Evolutionary conservation across 108 stramenopile species (phyloP), one percentile per base, ranked within the genome.

Genomic region (Nitzschia palea): DNA sequence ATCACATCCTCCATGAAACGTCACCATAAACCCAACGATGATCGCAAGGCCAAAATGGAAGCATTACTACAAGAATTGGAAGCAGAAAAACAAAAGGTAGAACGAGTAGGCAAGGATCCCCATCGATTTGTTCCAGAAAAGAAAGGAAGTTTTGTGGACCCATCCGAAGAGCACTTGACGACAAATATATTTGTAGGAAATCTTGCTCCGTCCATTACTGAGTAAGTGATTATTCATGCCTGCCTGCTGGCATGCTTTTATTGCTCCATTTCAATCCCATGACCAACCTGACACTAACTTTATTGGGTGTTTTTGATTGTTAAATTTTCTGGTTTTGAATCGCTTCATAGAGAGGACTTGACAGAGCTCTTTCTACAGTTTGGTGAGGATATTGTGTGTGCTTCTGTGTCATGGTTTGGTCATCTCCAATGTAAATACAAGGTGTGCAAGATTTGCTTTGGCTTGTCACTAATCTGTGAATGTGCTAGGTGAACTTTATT

Each of bases 141-240:
- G 68, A 76, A 78, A 58, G 92, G 92, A 43, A 86, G 85, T 48
- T 90, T 81, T 66, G 86, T 87, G 0, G 73, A 85, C 36, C 87
- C 89, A 2, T 85, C 76, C 4, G 82, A 87, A 65, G 92, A 93
- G 55, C 77, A 85, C 43, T 65, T 87, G 55, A 93, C 92, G 5
- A 88, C 89, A 15, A 93, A 93, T 72, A 66, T 93, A 10, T 93
- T 93, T 65, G 89, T 97, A 9, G 95, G 95, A 3, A 95, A 94
- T 77, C 73, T 95, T 51, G 85, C 80, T 57, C 93, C 96, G 6
- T 71, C 70, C 32, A 76, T 92, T 9, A 95, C 96, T 1, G 96
- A 97, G 82, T 95, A 94, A 68, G 74, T 81, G 54, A n/a, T n/a
- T n/a, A n/a, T n/a, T n/a, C n/a, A n/a, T n/a, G n/a, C n/a, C n/a